A percentile compares a stretch with the other conserved stretches of the same genome.
These are phyloP conservation scores for Dissophora ornata DNA, from an alignment of 192 early-diverging fungal genomes.

Conservation along the genomic window DNA sequence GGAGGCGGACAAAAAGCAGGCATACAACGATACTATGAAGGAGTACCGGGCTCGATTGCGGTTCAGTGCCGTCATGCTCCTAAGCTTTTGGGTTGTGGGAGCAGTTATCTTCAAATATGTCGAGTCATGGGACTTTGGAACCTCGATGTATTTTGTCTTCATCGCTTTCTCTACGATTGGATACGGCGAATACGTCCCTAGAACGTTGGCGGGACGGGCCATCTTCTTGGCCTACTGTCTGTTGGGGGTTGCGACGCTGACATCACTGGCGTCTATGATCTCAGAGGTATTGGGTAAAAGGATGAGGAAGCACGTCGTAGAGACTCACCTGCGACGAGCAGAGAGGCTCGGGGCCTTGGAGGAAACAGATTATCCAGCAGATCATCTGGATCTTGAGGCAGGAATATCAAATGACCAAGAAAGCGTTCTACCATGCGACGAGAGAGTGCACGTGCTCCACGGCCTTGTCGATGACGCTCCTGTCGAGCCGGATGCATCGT, in stretches of 20 bases:
- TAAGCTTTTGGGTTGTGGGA: slow-evolving; percentile 36
- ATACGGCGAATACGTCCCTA: slow-evolving; percentile 28
- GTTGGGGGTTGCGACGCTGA: slow-evolving; percentile 39
- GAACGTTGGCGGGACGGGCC: slow-evolving; percentile 15
- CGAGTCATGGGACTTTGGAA: slow-evolving; percentile 35
- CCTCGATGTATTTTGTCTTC: slow-evolving; percentile 29
- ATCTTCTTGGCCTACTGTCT: slow-evolving; percentile 37
- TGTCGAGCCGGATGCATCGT: neutral
- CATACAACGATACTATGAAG: slow-evolving; percentile 32
- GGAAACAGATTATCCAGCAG: neutral
- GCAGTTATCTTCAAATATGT: slow-evolving; percentile 30
- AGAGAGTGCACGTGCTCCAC: neutral
- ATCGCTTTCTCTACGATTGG: slow-evolving; percentile 39
- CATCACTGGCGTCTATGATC: slow-evolving; percentile 38
- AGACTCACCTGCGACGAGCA: slow-evolving; percentile 11
- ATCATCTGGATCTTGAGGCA: slow-evolving; percentile 1
- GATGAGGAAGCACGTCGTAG: slow-evolving; percentile 41
- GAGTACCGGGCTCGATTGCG: slow-evolving; percentile 35
- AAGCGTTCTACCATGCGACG: neutral
- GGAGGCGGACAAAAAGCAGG: slow-evolving; percentile 12
- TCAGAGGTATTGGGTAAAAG: slow-evolving; percentile 37
- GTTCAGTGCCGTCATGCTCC: slow-evolving; percentile 22
- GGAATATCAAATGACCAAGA: neutral
- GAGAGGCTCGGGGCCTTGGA: slow-evolving; percentile 1
- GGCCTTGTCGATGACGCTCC: neutral